Evolutionary conservation across 169 alveolate genomes (phyloP), one percentile per base, ranked within the genome.

Genomic region (Eimeria falciformis): DNA sequence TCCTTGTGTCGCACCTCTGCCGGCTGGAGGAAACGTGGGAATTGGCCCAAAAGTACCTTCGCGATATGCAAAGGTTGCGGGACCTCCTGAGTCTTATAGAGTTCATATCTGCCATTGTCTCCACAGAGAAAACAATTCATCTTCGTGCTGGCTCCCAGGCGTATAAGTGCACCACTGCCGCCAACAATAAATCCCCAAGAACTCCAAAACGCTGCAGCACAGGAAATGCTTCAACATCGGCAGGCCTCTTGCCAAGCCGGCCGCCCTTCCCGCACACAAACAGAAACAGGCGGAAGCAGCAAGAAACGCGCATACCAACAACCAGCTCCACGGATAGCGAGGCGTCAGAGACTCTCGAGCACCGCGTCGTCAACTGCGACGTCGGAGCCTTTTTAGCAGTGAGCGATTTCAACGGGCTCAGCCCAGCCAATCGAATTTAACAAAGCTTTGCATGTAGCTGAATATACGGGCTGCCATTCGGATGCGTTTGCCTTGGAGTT

Each of bases 351-450:
- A 73, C 88, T 1, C 90, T 89, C 33, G 93, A 89, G 89, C 92
- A 91, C 40, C 85, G 85, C 17, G 58, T 91, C 25, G 40, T 91
- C 11, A 82, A 65, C 1, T 91, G 94, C 40, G 94, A 91, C 29
- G 94, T 91, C 33, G 91, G 85, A n/a, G 94, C 94, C 18, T 79
- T 91, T 18, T 71, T 91, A 21, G 91, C 91, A 14, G 90, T 81
- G n/a, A 81, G 88, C 66, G 37, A 23, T 7, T 27, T 17, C n/a
- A 9, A n/a, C n/a, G n/a, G n/a, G n/a, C n/a, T n/a, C n/a, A n/a
- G n/a, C n/a, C n/a, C n/a, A n/a, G n/a, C n/a, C n/a, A n/a, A n/a
- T n/a, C n/a, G n/a, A n/a, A n/a, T n/a, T n/a, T n/a, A n/a, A n/a
- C n/a, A n/a, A n/a, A n/a, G n/a, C n/a, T n/a, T n/a, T n/a, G n/a